Evolutionary conservation across 192 early-diverging fungal species (phyloP).

Genomic region (Glomus cerebriforme): DNA sequence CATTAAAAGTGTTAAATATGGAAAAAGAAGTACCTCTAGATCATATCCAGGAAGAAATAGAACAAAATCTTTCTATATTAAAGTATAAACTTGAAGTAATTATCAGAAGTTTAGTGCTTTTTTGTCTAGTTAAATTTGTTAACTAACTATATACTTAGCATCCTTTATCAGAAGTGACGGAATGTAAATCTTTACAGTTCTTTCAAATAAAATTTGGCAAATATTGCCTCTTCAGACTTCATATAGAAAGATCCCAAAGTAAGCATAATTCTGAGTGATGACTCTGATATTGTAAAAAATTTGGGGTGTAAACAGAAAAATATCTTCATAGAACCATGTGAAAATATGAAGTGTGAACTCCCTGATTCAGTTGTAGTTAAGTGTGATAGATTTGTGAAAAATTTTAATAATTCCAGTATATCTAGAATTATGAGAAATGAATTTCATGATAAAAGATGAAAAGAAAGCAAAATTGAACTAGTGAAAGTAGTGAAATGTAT

Average conservation of each 20-base stretch:
- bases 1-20: conserved; percentile 21
- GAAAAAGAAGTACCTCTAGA: background rate
- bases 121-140: conserved; percentile 11
- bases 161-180: background rate
- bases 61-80: conserved; percentile 3
- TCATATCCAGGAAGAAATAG: background rate
- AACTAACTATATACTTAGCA: conserved; percentile 18
- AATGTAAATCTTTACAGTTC: conserved; percentile 19
- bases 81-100: conserved; percentile 12
- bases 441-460: conserved; percentile 17
- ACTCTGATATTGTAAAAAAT: conserved; percentile 19
- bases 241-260: conserved; percentile 12
- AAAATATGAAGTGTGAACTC: conserved; percentile 20
- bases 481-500: background rate
- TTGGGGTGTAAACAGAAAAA: conserved; percentile 2
- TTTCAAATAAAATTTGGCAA: conserved; percentile 7
- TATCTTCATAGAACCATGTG: conserved; percentile 9
- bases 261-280: conserved; percentile 23
- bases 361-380: background rate
- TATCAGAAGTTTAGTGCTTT: conserved; percentile 1
- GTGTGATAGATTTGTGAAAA: background rate
- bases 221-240: conserved; percentile 6
- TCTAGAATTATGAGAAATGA: background rate
- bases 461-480: conserved; percentile 3
- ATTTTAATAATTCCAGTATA: background rate